Evolutionary conservation across 768 basidiomycete species (phyloP), one percentile per base, ranked within the genome.

Genomic region (Mycena galopus): DNA sequence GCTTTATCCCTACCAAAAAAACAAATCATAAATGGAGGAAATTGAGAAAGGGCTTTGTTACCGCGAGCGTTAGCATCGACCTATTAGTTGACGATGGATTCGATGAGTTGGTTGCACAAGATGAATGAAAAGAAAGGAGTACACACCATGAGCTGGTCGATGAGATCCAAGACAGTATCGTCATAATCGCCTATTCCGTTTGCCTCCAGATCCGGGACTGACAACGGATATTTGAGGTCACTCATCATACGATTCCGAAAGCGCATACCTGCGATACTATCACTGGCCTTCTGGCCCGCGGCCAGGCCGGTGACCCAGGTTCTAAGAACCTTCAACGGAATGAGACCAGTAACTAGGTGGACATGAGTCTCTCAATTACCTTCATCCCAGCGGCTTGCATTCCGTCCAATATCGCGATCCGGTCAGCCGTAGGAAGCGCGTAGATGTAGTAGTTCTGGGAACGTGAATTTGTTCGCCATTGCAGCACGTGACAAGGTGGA

Each of bases 91-190:
- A 11, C 39, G 17, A 42, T 16, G 39, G 10, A 16, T 27, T 77
- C 71, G 84, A 85, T 85, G 60, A 85, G 76, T 33, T 81, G 81
- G 74, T 85, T 83, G 23, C 84, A 77, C 19, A 76, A 76, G 47
- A 84, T 75, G 17, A 85, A 75, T 17, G 84, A 78, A 1, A 81
- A n/a, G n/a, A n/a, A n/a, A n/a, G n/a, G n/a, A n/a, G n/a, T n/a
- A n/a, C n/a, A n/a, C n/a, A n/a, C n/a, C n/a, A n/a, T n/a, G n/a
- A n/a, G n/a, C n/a, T n/a, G n/a, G n/a, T n/a, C n/a, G n/a, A n/a
- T n/a, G n/a, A n/a, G n/a, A n/a, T n/a, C n/a, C n/a, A n/a, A n/a
- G n/a, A n/a, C n/a, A n/a, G n/a, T 81, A 65, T 81, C 81, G 71
- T 84, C 73, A 74, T 84, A 85, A 66, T 76, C 81, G 44, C 79